Percentiles rank a stretch among this genome's conserved stretches.
phyloP scores from a whole-genome alignment of 768 basidiomycete species.

The Dictyophora rubrovolvata region DNA sequence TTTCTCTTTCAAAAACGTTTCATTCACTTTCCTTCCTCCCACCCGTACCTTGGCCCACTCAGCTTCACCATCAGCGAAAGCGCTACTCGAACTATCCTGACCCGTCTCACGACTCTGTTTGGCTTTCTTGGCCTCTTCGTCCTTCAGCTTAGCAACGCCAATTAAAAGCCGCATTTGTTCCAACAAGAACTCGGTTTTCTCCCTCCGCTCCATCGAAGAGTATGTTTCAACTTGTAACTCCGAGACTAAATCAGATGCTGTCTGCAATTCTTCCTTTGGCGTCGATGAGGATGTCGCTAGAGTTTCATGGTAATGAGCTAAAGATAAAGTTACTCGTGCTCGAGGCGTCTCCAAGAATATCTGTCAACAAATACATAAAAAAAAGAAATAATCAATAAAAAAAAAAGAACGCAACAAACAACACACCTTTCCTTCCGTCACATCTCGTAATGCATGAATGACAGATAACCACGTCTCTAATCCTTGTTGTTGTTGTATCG shows the following conservation, averaged over 20 bases:
- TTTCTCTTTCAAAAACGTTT: constrained; percentile 81
- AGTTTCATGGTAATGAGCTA: constrained; percentile 78
- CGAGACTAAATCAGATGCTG: constrained; percentile 83
- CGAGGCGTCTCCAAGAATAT: constrained; percentile 95
- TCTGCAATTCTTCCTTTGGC: constrained; percentile 62
- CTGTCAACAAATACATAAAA: constrained; percentile 29
- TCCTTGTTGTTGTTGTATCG: constrained; percentile 58
- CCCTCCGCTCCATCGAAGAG: constrained; percentile 93
- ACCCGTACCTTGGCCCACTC: constrained; percentile 94
- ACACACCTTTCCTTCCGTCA: constrained; percentile 94
- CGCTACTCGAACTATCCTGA: constrained; percentile 21
- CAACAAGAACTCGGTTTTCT: constrained; percentile 96
- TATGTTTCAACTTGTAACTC: constrained; percentile 99
- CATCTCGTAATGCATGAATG: constrained; percentile 77
- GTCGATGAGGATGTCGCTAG: constrained; percentile 37
- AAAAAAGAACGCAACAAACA: not conserved
- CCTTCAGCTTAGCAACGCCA: constrained; percentile 66
- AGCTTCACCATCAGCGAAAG: constrained; percentile 60
- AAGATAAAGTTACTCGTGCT: constrained; percentile 83
- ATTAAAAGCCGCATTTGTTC: constrained; percentile 94
- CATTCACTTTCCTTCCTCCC: constrained; percentile 88
- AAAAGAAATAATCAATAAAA: not conserved
- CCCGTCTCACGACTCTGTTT: constrained; percentile 26
- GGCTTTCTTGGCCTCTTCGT: constrained; percentile 50
- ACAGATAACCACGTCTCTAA: constrained; percentile 75